These are phyloP conservation scores for Huntiella abstrusa DNA, from an alignment of 2,329 filamentous ascomycete genomes.

Conservation along the genomic window DNA sequence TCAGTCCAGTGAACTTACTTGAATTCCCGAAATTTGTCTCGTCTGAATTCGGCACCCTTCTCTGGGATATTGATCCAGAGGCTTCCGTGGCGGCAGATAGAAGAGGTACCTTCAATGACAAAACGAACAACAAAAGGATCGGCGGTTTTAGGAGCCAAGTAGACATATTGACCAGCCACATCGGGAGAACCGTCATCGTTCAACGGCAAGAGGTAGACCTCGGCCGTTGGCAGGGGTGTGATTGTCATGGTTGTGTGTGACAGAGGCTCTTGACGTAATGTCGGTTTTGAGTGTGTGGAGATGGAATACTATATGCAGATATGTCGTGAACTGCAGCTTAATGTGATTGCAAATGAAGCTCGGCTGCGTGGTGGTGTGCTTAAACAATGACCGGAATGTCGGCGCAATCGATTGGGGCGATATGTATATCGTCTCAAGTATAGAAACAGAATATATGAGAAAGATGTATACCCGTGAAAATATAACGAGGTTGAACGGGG, in stretches of 20 bases:
- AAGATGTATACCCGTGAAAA: too few species aligned
- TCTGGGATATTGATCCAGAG: conserved; percentile 92
- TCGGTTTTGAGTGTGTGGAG: too few species aligned
- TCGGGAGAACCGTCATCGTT: conserved; percentile 87
- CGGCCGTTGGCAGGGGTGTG: conserved; percentile 42
- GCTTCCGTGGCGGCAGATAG: conserved; percentile 84
- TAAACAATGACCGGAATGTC: too few species aligned
- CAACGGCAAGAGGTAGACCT: conserved; percentile 76
- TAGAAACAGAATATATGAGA: too few species aligned
- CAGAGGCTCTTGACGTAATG: too few species aligned
- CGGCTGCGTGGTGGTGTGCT: too few species aligned
- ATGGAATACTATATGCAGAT: too few species aligned
- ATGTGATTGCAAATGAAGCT: too few species aligned
- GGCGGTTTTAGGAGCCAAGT: conserved; percentile 56
- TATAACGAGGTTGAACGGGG: too few species aligned
- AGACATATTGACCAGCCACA: conserved; percentile 77
- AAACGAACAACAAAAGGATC: conserved; percentile 71
- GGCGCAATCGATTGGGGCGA: too few species aligned
- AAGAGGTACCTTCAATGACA: conserved; percentile 83
- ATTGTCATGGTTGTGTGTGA: conserved; percentile 31
- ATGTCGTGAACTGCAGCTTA: too few species aligned
- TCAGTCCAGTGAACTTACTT: conserved; percentile 40
- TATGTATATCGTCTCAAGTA: too few species aligned
- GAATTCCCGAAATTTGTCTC: conserved; percentile 68
- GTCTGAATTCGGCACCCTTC: conserved; percentile 53